A percentile compares a stretch with the other conserved stretches of the same genome.
These are phyloP conservation scores for Botryotinia convoluta DNA, from an alignment of 2,329 filamentous ascomycete species.

Conservation along the genomic window DNA sequence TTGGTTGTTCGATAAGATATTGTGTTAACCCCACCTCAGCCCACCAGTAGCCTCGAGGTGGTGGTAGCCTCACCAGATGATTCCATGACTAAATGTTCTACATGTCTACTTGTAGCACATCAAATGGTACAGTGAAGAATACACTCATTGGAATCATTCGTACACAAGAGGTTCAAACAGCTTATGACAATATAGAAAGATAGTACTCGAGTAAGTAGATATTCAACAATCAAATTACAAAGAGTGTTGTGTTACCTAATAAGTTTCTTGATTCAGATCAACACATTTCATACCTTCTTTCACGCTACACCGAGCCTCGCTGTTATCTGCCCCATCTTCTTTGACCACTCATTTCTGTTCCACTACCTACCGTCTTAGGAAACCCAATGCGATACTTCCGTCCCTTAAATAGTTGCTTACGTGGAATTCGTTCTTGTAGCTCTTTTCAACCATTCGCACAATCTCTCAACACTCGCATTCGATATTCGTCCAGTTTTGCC, in stretches of 20 bases:
- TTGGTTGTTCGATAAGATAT: neutral
- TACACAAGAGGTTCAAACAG: neutral
- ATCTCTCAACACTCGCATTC: constrained; percentile 29
- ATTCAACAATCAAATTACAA: neutral
- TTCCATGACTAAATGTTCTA: neutral
- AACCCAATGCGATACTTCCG: constrained; percentile 33
- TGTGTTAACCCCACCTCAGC: neutral
- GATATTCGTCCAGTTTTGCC: constrained; percentile 27
- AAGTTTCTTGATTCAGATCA: neutral
- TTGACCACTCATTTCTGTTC: constrained; percentile 8
- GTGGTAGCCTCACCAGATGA: neutral
- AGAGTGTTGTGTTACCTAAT: neutral
- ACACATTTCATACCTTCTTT: neutral
- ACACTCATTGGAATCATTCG: neutral
- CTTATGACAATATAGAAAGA: neutral
- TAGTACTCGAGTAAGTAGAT: neutral
- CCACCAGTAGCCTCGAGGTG: neutral
- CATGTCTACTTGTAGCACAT: neutral
- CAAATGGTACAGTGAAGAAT: neutral
- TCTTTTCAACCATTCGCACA: constrained; percentile 21
- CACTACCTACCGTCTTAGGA: constrained; percentile 18
- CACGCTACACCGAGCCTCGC: neutral
- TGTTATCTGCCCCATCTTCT: constrained; percentile 20
- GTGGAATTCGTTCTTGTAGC: constrained; percentile 16
- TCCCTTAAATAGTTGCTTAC: constrained; percentile 27